Base-by-base conservation (phyloP, 2,329 filamentous ascomycete species). In the Calonectria montana region DNA sequence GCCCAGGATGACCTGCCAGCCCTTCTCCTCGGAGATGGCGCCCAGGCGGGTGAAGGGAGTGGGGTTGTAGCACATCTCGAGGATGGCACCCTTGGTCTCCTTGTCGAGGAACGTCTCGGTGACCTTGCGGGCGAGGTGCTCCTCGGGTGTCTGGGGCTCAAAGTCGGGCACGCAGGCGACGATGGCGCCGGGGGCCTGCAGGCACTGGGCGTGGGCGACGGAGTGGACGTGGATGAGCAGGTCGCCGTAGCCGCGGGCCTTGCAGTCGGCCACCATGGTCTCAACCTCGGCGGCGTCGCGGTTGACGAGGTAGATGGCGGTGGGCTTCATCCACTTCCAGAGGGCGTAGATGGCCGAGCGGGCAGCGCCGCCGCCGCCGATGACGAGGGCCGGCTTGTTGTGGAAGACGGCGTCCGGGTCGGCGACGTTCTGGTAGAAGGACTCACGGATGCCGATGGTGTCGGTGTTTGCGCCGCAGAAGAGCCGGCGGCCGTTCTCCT, bases 1-100 rank as follows among this genome's bases (percentile, higher is more conserved):
- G 0, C 94, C 94, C 7, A 94, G 81, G 27, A 95, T 93, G 1
- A 95, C 91, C 82, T 92, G 88, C 94, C 94, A 95, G 0, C 92
- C 92, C 12, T 87, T 86, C 3, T 84, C 82, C 77, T 90, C 87
- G 0, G 92, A 90, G 48, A 95, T 77, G 50, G 87, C 88, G 1
- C 90, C 91, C 61, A 95, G 89, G 75, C 89, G 87, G 0, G 94
- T 96, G 81, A 89, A 92, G 0, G 93, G 92, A 3, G 87, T 86
- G 0, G 94, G 94, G 80, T 95, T 94, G 81, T 96, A 96, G 86
- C 93, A 95, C 94, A 96, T 96, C 82, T 96, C 94, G 71, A 96
- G 81, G 69, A 96, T 89, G 8, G 91, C 91, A 8, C 93, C 93
- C 82, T 93, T 92, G 72, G 88, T 83, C 18, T 85, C 79, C 81